phyloP scores from a whole-genome alignment of 208 protist genomes.

The Wallacemonas sp. region DNA sequence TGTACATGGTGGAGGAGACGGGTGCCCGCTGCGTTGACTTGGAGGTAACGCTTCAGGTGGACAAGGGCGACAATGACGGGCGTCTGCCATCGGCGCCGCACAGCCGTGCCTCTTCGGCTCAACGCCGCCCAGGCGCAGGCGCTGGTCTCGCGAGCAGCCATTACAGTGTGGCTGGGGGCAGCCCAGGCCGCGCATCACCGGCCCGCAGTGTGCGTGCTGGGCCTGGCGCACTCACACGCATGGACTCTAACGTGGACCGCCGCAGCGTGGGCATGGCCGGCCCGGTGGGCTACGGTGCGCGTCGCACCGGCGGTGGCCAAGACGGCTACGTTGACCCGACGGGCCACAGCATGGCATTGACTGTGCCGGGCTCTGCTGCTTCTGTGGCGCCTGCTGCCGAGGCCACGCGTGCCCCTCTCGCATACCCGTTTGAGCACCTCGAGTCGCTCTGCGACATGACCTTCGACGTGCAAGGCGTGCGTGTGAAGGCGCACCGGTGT shows the following conservation, averaged over 20 bases:
- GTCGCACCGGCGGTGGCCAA: neutral
- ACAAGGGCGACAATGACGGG: constrained; percentile 20
- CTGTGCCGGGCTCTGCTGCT: neutral
- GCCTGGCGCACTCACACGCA: constrained; percentile 20
- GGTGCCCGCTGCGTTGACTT: constrained; percentile 69
- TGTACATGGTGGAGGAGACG: constrained; percentile 68
- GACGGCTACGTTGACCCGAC: constrained; percentile 20
- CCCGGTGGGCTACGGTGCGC: constrained; percentile 16
- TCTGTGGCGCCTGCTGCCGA: neutral
- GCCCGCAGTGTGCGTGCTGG: constrained; percentile 7
- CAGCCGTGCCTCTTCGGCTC: constrained; percentile 24
- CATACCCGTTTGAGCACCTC: constrained; percentile 86
- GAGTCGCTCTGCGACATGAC: constrained; percentile 83
- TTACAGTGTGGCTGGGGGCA: constrained; percentile 11
- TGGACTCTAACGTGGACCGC: constrained; percentile 31
- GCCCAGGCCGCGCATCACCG: neutral
- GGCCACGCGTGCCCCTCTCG: constrained; percentile 42
- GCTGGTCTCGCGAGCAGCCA: constrained; percentile 11
- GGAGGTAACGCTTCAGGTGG: constrained; percentile 71
- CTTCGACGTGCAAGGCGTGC: constrained; percentile 84
- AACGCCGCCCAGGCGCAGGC: constrained; percentile 19
- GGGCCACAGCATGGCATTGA: neutral
- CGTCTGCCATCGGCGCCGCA: constrained; percentile 33
- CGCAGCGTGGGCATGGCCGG: constrained; percentile 19
- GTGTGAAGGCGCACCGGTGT: constrained; percentile 85